Base-by-base conservation (phyloP, 1,139 yeast genomes). In the Yamadazyma atlantica region DNA sequence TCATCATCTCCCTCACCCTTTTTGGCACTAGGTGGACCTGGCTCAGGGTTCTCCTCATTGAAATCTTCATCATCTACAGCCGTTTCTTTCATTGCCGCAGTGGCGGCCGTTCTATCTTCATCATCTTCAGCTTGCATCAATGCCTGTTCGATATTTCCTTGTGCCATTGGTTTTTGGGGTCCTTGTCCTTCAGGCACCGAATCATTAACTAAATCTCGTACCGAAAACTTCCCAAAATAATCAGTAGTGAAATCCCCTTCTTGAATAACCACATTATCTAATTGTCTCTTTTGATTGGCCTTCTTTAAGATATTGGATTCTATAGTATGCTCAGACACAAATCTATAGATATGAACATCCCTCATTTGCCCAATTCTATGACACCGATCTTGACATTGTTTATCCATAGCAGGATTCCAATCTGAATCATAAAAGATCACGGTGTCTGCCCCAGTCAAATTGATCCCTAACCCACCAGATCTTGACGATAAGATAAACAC, bases 351-450 rank as follows among this genome's bases (percentile, higher is more conserved):
- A 58, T 94, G 98, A 27, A 94, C 99, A 57, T 94, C 98, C 51
- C 98, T 75, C 16, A 95, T 88, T 58, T 94, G 99, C 3, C 99
- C 99, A 57, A 94, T 94, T 69, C 99, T 84, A 62, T 94, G 99
- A 66, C 98, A 92, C 60, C 99, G 82, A 64, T 94, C 99, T 62
- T 94, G 98, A 66, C 98, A 94, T 62, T 94, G 99, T 57, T 89
- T 88, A 62, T 94, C 99, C 97, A 94, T 94, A 1, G 97, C 96
- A 2, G 99, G 99, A 58, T 94, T 94, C 99, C 99, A 94, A 64
- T 94, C 99, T 2, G 97, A 89, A 62, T 94, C 99, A 58, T 94
- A 94, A 61, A 94, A 94, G n/a, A 94, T 89, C 33, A 94, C 99
- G 0, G 98, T 92, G 55, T 94, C 98, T 0, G 99, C 99, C 53